Evolutionary conservation across 2,329 filamentous ascomycete genomes (phyloP).

Genomic region (Pseudogymnoascus sp.): DNA sequence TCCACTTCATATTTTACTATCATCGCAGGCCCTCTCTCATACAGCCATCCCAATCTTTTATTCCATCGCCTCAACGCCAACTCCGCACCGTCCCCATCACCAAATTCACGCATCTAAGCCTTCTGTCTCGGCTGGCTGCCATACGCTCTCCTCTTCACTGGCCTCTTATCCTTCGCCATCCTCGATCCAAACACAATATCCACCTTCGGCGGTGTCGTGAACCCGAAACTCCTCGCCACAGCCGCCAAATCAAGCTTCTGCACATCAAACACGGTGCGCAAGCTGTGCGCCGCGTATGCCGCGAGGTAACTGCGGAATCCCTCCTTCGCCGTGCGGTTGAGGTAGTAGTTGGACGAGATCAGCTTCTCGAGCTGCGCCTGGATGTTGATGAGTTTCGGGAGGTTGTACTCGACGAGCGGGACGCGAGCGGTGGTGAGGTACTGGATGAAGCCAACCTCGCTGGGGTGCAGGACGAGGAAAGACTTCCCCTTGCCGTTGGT

Average conservation of each 20-base stretch:
- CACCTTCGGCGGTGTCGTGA: conserved; percentile 66
- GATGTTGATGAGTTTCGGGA: conserved; percentile 88
- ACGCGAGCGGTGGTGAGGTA: conserved; percentile 88
- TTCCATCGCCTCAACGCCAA: neutral
- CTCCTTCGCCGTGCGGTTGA: conserved; percentile 76
- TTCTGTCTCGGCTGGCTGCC: conserved; percentile 67
- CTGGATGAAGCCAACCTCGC: conserved; percentile 83
- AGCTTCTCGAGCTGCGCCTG: conserved; percentile 89
- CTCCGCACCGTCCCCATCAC: conserved; percentile 18
- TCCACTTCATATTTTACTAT: neutral
- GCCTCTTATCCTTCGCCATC: conserved; percentile 66
- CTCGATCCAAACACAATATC: conserved; percentile 72
- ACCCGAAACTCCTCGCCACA: conserved; percentile 78
- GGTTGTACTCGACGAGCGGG: conserved; percentile 92
- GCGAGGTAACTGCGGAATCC: conserved; percentile 87
- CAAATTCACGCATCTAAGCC: conserved; percentile 34
- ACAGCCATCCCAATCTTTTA: neutral
- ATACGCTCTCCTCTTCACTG: conserved; percentile 58
- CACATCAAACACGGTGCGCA: conserved; percentile 78
- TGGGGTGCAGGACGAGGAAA: conserved; percentile 87
- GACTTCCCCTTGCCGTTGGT: conserved; percentile 76
- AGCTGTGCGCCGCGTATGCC: conserved; percentile 81
- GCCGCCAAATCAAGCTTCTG: conserved; percentile 75
- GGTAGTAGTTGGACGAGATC: conserved; percentile 91
- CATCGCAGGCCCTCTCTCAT: neutral